These are phyloP conservation scores for Fusarium burgessii DNA, from an alignment of 2,329 filamentous ascomycete species.

Conservation along the genomic window DNA sequence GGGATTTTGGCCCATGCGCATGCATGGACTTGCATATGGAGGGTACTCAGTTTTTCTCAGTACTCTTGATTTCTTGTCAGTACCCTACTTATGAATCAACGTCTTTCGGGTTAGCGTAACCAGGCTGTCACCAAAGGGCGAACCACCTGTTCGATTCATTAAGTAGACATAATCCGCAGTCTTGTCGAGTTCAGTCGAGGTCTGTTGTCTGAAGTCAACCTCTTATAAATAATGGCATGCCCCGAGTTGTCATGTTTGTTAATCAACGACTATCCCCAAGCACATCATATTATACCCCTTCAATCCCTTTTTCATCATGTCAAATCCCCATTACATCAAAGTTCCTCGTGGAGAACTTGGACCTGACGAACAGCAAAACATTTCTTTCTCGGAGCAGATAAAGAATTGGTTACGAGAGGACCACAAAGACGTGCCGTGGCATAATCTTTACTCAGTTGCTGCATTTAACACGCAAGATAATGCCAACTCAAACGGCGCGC, in stretches of 20 bases:
- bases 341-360: neutral
- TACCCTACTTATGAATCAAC: too few species aligned
- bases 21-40: neutral
- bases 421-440: constrained; percentile 7
- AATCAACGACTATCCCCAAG: too few species aligned
- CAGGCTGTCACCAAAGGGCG: too few species aligned
- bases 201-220: neutral
- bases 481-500: neutral
- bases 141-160: too few species aligned
- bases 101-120: too few species aligned
- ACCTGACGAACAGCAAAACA: neutral
- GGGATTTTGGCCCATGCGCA: neutral
- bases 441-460: neutral
- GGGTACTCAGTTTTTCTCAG: neutral
- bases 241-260: too few species aligned
- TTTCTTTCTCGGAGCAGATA: neutral
- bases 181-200: neutral
- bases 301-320: neutral
- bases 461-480: rapidly evolving
- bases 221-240: too few species aligned
- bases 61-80: too few species aligned
- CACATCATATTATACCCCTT: too few species aligned
- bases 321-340: neutral
- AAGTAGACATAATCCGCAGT: neutral
- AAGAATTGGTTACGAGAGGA: constrained; percentile 19